Conservation (phyloP, 768 basidiomycete genomes). For the Auriscalpium vulgare region DNA sequence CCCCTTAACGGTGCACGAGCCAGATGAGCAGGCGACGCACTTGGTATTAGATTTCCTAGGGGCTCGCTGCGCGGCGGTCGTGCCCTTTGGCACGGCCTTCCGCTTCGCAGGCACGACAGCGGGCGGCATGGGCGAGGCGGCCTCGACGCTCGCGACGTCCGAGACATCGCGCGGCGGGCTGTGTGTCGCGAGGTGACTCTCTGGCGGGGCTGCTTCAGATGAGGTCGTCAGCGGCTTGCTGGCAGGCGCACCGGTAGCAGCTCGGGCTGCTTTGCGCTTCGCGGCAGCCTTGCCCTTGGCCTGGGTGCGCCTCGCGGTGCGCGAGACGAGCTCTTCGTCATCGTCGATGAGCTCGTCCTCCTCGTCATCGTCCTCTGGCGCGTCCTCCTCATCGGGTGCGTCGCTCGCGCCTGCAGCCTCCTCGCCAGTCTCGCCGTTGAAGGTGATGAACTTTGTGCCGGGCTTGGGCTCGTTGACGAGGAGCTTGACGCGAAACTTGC, state of each 20-base stretch:
- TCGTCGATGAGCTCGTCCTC: constrained; percentile 80
- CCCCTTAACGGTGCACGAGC: too few relatives aligned
- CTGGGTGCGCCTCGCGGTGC: constrained; percentile 6
- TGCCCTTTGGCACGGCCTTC: constrained; percentile 18
- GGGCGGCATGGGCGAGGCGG: constrained; percentile 4
- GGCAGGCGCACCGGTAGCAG: constrained; percentile 1
- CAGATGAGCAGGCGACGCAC: constrained; percentile 12
- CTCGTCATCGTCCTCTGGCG: constrained; percentile 57
- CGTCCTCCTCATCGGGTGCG: constrained; percentile 38
- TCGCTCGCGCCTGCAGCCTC: constrained; percentile 5
- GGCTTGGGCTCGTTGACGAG: constrained; percentile 38
- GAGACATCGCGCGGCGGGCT: constrained; percentile 4
- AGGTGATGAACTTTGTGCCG: constrained; percentile 27
- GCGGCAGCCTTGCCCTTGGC: constrained; percentile 11
- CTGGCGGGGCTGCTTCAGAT: constrained; percentile 1
- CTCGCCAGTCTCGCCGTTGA: constrained; percentile 16
- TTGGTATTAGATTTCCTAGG: constrained; percentile 24
- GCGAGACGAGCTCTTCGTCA: constrained; percentile 38
- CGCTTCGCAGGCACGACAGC: constrained; percentile 13
- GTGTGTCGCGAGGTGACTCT: not conserved
- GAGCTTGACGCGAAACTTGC: constrained; percentile 44
- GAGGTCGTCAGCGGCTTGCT: not conserved
- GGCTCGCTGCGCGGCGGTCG: constrained; percentile 19
- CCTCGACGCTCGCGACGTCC: constrained; percentile 5
- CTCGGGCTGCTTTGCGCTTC: not conserved